phyloP scores from a whole-genome alignment of 441 rosid genomes.

The Melastoma candidum region DNA sequence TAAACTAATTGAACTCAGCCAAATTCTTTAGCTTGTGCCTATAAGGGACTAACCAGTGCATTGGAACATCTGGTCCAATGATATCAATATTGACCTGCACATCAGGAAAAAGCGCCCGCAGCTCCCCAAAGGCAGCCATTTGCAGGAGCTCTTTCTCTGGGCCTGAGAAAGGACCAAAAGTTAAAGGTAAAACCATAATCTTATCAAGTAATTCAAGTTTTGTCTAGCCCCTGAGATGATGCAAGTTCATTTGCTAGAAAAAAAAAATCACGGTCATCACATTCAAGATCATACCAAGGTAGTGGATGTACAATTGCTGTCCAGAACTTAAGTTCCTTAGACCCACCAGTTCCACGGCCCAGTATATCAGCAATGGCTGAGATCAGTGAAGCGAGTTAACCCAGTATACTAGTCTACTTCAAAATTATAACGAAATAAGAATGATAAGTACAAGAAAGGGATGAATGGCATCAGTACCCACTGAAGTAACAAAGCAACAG shows the following conservation, averaged over 20 bases:
- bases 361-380: conserved; percentile 79
- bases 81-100: conserved; percentile 34
- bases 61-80: conserved; percentile 80
- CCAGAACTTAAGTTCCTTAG: conserved; percentile 22
- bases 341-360: conserved; percentile 47
- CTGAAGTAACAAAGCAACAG: conserved; percentile 80
- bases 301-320: conserved; percentile 54
- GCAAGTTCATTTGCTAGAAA: too few relatives aligned
- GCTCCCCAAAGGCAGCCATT: conserved; percentile 72
- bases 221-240: too few relatives aligned
- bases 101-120: conserved; percentile 70
- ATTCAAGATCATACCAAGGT: conserved; percentile 48
- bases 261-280: too few relatives aligned
- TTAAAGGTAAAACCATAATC: too few relatives aligned
- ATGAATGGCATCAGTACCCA: conserved; percentile 43
- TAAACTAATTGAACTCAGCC: too few relatives aligned
- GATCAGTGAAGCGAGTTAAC: conserved; percentile 8
- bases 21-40: background rate
- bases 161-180: conserved; percentile 30
- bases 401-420: too few relatives aligned
- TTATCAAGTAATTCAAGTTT: too few relatives aligned
- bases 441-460: background rate
- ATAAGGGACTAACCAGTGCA: conserved; percentile 35
- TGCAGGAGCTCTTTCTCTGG: conserved; percentile 89
- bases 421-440: background rate